A percentile compares a stretch with the other conserved stretches of the same genome.
Conservation (phyloP, 805 yeast genomes). For the Lipomyces kockii region DNA sequence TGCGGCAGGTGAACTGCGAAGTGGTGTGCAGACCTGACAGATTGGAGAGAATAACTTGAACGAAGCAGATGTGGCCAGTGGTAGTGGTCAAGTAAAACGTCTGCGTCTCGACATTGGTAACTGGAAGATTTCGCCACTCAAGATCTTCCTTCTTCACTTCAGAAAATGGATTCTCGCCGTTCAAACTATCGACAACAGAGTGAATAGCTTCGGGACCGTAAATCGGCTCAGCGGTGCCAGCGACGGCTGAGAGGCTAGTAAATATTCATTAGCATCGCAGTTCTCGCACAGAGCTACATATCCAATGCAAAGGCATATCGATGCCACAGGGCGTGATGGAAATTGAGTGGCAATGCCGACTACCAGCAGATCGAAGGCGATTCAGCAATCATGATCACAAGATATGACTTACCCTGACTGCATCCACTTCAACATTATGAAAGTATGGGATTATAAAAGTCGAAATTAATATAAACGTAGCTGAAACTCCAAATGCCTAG, state of each 20-base stretch:
- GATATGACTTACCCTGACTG: conserved; percentile 58
- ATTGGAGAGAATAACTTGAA: conserved; percentile 92
- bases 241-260: conserved; percentile 73
- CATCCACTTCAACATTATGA: conserved; percentile 73
- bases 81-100: conserved; percentile 79
- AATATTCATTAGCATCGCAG: not conserved
- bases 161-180: conserved; percentile 60
- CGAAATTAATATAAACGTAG: not conserved
- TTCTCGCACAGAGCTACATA: not conserved
- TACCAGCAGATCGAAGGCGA: not conserved
- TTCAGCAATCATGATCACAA: not conserved
- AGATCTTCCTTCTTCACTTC: conserved; percentile 70
- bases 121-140: conserved; percentile 71
- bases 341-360: conserved; percentile 3
- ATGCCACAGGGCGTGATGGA: not conserved
- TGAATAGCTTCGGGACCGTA: conserved; percentile 92
- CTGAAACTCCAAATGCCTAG: not conserved
- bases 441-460: not conserved
- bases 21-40: conserved; percentile 74
- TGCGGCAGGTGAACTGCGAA: conserved; percentile 91
- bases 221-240: conserved; percentile 97
- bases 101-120: conserved; percentile 94
- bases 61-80: conserved; percentile 67
- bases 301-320: not conserved
- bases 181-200: conserved; percentile 70